Evolutionary conservation across 495 filamentous ascomycete genomes (phyloP).

Genomic region (Aspergillus coremiiformis): DNA sequence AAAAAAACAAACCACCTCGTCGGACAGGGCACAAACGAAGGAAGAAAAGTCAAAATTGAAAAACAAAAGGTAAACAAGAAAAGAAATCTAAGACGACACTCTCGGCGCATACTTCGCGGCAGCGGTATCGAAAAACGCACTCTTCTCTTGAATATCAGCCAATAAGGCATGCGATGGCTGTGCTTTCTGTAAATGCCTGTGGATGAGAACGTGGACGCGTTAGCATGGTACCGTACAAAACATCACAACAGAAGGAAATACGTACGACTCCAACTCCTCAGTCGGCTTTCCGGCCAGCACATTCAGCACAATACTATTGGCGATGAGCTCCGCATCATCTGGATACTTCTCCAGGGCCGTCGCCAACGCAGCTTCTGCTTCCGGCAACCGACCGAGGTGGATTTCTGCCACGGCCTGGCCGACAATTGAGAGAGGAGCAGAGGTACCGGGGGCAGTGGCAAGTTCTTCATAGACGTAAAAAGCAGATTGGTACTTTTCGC

Average conservation of each 20-base stretch:
- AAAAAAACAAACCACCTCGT: conserved; percentile 5
- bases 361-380: conserved; percentile 79
- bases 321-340: conserved; percentile 62
- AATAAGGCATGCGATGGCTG: conserved; percentile 60
- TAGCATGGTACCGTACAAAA: neutral
- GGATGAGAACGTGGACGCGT: neutral
- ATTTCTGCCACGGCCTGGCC: conserved; percentile 88
- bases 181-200: conserved; percentile 50
- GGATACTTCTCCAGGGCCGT: conserved; percentile 71
- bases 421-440: conserved; percentile 57
- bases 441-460: conserved; percentile 70
- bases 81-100: conserved; percentile 46
- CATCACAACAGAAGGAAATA: conserved; percentile 3
- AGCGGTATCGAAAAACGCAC: conserved; percentile 67
- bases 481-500: conserved; percentile 91
- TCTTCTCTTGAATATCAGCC: conserved; percentile 67
- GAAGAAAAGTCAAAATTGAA: conserved; percentile 2
- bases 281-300: conserved; percentile 64
- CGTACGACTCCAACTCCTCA: conserved; percentile 53
- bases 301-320: conserved; percentile 73
- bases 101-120: conserved; percentile 71
- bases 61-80: conserved; percentile 9
- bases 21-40: neutral
- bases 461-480: conserved; percentile 99
- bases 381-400: conserved; percentile 80